Conservation (phyloP, 2,329 filamentous ascomycete genomes). For the Cryphonectria japonica region DNA sequence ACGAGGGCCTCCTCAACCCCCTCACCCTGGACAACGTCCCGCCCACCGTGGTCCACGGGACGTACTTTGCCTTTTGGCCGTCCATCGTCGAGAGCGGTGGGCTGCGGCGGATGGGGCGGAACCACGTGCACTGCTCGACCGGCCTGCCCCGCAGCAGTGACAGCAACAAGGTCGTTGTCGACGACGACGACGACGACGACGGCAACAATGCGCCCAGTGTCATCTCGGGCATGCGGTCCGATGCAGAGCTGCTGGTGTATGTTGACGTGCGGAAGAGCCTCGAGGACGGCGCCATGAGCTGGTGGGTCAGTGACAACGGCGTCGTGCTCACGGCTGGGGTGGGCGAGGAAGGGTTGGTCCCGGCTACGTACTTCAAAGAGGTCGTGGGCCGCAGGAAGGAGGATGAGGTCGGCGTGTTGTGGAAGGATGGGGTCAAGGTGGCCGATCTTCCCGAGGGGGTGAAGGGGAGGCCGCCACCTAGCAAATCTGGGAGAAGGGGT, state of each 20-base stretch:
- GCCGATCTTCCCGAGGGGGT: slow-evolving; percentile 68
- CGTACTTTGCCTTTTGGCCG: slow-evolving; percentile 80
- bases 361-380: slow-evolving; percentile 68
- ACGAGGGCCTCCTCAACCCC: slow-evolving; percentile 70
- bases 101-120: slow-evolving; percentile 78
- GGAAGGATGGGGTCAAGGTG: slow-evolving; percentile 69
- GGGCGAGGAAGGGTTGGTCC: slow-evolving; percentile 63
- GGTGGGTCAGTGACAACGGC: slow-evolving; percentile 80
- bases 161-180: not conserved
- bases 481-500: slow-evolving; percentile 41
- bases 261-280: slow-evolving; percentile 73
- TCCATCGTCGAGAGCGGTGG: slow-evolving; percentile 77
- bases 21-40: slow-evolving; percentile 69
- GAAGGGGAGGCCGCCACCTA: slow-evolving; percentile 50
- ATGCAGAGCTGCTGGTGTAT: slow-evolving; percentile 77
- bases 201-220: not conserved
- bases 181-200: not conserved
- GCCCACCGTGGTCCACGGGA: slow-evolving; percentile 78
- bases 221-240: slow-evolving; percentile 70
- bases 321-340: slow-evolving; percentile 69
- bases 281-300: slow-evolving; percentile 62
- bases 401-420: slow-evolving; percentile 65
- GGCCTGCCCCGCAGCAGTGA: slow-evolving; percentile 61
- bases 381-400: slow-evolving; percentile 65
- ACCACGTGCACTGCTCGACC: slow-evolving; percentile 87